phyloP scores from a whole-genome alignment of 257 asterid genomes.

The Paulownia fortunei region DNA sequence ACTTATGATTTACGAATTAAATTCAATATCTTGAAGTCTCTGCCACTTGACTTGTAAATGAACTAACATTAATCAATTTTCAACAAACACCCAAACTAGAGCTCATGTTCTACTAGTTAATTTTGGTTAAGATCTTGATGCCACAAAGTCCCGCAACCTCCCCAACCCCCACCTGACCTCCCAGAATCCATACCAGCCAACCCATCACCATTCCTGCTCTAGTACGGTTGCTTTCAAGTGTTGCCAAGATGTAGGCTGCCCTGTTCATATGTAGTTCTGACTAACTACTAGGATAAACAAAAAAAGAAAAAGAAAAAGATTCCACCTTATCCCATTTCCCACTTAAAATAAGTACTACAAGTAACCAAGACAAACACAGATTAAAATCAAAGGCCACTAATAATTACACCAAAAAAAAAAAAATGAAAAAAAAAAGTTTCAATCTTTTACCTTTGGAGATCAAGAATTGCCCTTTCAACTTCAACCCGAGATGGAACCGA shows the following conservation, averaged over 20 bases:
- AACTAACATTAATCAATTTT: not conserved
- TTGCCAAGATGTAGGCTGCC: not conserved
- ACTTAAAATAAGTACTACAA: not conserved
- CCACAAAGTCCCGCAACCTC: too few species aligned
- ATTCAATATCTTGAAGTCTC: not conserved
- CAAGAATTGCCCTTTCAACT: constrained; percentile 60
- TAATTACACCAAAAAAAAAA: not conserved
- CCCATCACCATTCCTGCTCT: not conserved
- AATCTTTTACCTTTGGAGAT: constrained; percentile 53
- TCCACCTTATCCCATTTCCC: not conserved
- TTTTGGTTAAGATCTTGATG: too few species aligned
- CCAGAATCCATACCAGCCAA: not conserved
- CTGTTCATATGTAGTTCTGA: not conserved
- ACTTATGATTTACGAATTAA: too few species aligned
- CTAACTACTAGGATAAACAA: not conserved
- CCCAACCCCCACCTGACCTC: too few species aligned
- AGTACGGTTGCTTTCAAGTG: not conserved
- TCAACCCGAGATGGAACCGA: constrained; percentile 59
- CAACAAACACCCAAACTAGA: not conserved
- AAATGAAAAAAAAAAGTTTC: not conserved
- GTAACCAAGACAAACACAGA: not conserved
- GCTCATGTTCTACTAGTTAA: not conserved
- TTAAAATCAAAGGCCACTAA: not conserved
- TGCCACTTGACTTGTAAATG: not conserved
- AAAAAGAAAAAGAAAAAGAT: not conserved